Percentiles rank a stretch among this genome's conserved stretches.
phyloP scores from a whole-genome alignment of 2,329 filamentous ascomycete genomes.

The Juglanconis sp. region DNA sequence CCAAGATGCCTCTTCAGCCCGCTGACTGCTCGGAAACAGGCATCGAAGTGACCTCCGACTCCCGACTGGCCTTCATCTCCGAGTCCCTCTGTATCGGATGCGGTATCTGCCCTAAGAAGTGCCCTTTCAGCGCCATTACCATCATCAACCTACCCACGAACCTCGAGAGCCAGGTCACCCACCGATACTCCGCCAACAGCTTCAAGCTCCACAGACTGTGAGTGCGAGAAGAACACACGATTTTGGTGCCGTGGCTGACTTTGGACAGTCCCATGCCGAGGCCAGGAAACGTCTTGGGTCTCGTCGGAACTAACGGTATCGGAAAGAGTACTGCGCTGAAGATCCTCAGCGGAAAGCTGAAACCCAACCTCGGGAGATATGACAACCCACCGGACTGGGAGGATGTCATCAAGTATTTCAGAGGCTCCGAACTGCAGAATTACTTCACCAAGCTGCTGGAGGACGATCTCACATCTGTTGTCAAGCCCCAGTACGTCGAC shows the following conservation, averaged over 20 bases:
- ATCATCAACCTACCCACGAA: constrained; percentile 99
- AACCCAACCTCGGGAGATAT: constrained; percentile 92
- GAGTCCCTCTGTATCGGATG: constrained; percentile 95
- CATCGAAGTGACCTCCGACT: constrained; percentile 85
- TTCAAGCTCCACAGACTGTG: constrained; percentile 87
- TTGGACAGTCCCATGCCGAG: constrained; percentile 71
- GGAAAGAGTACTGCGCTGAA: constrained; percentile 99
- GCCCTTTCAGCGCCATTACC: constrained; percentile 96
- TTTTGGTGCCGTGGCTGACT: not conserved
- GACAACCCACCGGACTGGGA: constrained; percentile 99
- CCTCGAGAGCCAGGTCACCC: constrained; percentile 95
- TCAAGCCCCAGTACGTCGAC: constrained; percentile 99
- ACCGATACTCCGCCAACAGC: constrained; percentile 98
- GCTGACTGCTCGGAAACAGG: constrained; percentile 87
- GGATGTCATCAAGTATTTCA: constrained; percentile 97
- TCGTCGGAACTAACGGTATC: constrained; percentile 99
- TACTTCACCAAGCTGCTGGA: constrained; percentile 99
- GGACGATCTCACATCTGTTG: constrained; percentile 93
- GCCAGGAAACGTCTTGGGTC: constrained; percentile 89
- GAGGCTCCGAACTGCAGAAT: constrained; percentile 96
- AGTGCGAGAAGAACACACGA: not conserved
- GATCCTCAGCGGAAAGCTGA: constrained; percentile 96
- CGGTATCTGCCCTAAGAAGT: constrained; percentile 99
- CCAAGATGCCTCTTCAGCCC: not conserved
- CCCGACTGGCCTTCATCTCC: constrained; percentile 96